Evolutionary conservation across 495 filamentous ascomycete genomes (phyloP), one percentile per base, ranked within the genome.

Genomic region (Cercophora sp.): DNA sequence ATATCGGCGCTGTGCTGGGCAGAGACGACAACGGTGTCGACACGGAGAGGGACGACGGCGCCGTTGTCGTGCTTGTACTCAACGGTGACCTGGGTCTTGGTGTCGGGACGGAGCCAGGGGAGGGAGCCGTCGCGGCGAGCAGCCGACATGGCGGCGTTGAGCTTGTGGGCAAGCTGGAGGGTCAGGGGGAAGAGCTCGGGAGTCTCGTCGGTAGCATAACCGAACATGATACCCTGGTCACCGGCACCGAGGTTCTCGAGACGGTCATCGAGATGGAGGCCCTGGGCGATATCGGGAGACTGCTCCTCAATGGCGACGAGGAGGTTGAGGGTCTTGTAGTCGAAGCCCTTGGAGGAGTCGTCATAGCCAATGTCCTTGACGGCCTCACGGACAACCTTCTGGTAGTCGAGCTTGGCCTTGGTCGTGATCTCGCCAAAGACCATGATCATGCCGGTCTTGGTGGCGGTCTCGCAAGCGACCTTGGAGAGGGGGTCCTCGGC

Each of bases 211-310:
- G 93, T 96, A 66, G 93, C 93, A 85, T 98, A 98, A 60, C 93
- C 93, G 75, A 98, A 98, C 93, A 98, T 98, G 81, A 98, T 96
- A 79, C 93, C 93, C 80, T 98, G 93, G 78, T 98, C 93, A 87
- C 93, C 93, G 52, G 93, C 93, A 76, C 93, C 93, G 56, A 98
- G 84, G 76, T 96, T 86, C 84, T 98, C 93, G 54, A 98, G 85
- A 59, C 88, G 90, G 76, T 96, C 80, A 46, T 98, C 93, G 67
- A 93, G 92, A 76, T 96, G 88, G 23, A 98, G 86, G 80, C 93
- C 93, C 75, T 96, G 92, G 61, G 93, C 93, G 63, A 98, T 98
- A 78, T 98, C 93, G 57, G 92, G 88, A 52, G 92, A 96, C 77
- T 98, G 93, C 76, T 98, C 85, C 85, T 98, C 93, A 74, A 98